phyloP scores from a whole-genome alignment of 2,329 filamentous ascomycete species.

The Macrophomina pseudophaseolina region DNA sequence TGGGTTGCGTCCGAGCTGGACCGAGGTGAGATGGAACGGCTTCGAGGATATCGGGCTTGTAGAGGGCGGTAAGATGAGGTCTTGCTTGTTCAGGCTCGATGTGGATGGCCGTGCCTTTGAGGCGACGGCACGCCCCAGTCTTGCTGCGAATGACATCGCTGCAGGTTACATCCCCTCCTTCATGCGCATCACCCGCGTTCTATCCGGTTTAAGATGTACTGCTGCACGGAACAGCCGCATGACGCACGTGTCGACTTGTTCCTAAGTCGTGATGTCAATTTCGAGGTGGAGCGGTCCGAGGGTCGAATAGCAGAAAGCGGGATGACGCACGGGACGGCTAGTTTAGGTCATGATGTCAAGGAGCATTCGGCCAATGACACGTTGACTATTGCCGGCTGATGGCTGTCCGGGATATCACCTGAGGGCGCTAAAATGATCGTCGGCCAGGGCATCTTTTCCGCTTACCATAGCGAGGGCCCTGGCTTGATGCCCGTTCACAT shows the following conservation, averaged over 20 bases:
- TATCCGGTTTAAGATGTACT: not conserved
- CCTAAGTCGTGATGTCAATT: slow-evolving; percentile 2
- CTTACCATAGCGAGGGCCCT: too few relatives aligned
- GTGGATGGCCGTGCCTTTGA: not conserved
- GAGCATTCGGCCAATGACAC: not conserved
- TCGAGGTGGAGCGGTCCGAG: not conserved
- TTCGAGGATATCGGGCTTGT: not conserved
- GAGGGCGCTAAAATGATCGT: slow-evolving; percentile 1
- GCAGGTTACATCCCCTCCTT: not conserved
- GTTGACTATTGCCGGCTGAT: not conserved
- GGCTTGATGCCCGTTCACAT: too few relatives aligned
- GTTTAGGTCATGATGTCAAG: not conserved
- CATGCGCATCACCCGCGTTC: not conserved
- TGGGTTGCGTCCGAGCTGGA: not conserved
- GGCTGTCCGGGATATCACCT: not conserved
- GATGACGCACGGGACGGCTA: slow-evolving; percentile 1
- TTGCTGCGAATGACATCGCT: not conserved
- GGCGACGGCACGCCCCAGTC: not conserved
- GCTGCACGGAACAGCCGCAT: not conserved
- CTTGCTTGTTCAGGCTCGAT: not conserved
- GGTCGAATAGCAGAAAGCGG: not conserved
- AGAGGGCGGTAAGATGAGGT: not conserved
- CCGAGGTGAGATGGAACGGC: not conserved
- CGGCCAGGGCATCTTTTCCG: not conserved
- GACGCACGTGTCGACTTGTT: not conserved